Evolutionary conservation across 805 yeast genomes (phyloP).

Genomic region (Kazachstania bromeliacearum): DNA sequence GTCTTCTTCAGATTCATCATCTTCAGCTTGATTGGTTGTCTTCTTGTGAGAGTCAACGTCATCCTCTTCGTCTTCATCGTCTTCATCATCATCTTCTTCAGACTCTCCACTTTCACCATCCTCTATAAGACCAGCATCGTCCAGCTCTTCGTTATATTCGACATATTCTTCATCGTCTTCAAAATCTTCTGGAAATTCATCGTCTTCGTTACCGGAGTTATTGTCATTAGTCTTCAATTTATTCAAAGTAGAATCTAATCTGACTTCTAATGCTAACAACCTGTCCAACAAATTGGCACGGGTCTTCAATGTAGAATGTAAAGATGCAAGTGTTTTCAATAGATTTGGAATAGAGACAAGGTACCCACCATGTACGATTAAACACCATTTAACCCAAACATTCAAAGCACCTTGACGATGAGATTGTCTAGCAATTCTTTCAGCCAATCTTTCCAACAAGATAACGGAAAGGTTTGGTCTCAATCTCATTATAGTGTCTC

Average conservation of each 20-base stretch:
- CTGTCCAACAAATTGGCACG: slow-evolving; percentile 63
- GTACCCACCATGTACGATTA: slow-evolving; percentile 75
- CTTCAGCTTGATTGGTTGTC: slow-evolving; percentile 4
- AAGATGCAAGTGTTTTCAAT: slow-evolving; percentile 46
- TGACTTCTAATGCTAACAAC: slow-evolving; percentile 72
- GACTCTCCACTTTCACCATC: slow-evolving; percentile 38
- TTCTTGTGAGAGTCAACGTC: slow-evolving; percentile 3
- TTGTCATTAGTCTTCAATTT: slow-evolving; percentile 45
- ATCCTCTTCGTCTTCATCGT: slow-evolving; percentile 6
- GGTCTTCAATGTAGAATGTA: slow-evolving; percentile 56
- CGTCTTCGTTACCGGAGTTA: slow-evolving; percentile 26
- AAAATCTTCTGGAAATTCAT: slow-evolving; percentile 28
- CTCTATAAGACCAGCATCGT: slow-evolving; percentile 37
- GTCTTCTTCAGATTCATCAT: slow-evolving; percentile 22
- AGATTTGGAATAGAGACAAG: slow-evolving; percentile 38
- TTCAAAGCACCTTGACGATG: slow-evolving; percentile 43
- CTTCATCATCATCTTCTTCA: slow-evolving; percentile 19
- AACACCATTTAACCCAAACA: slow-evolving; percentile 81
- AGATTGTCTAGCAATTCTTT: slow-evolving; percentile 49
- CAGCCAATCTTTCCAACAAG: slow-evolving; percentile 52
- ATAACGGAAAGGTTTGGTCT: slow-evolving; percentile 45
- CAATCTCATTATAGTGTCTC: slow-evolving; percentile 46
- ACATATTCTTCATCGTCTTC: slow-evolving; percentile 41
- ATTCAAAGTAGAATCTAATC: slow-evolving; percentile 62
- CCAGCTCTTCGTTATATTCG: slow-evolving; percentile 64